A percentile compares a stretch with the other conserved stretches of the same genome.
phyloP scores from a whole-genome alignment of 2,329 filamentous ascomycete genomes.

The Metarhizium anisopliae region DNA sequence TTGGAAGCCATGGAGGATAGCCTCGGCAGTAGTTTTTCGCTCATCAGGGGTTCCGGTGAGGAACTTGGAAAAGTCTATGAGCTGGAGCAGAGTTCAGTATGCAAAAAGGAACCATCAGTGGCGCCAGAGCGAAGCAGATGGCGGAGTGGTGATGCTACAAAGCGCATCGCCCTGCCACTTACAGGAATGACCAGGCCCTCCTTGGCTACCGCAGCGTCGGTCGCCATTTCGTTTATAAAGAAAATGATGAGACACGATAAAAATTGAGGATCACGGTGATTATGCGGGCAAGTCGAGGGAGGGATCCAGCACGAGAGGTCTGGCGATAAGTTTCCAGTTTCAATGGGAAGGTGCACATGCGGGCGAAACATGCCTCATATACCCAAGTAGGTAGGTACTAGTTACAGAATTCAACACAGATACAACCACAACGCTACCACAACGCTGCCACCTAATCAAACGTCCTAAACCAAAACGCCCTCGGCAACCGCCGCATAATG shows the following conservation, averaged over 20 bases:
- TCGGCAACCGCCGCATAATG: neutral
- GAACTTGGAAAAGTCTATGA: slow-evolving; percentile 60
- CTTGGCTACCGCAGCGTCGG: slow-evolving; percentile 37
- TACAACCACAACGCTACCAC: too few relatives aligned
- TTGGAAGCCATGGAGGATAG: slow-evolving; percentile 73
- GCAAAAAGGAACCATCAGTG: neutral
- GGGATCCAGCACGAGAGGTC: neutral
- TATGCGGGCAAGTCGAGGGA: neutral
- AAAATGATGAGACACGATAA: neutral
- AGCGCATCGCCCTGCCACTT: slow-evolving; percentile 13
- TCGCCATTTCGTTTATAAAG: slow-evolving; percentile 13
- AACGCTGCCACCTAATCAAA: too few relatives aligned
- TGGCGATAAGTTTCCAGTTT: neutral
- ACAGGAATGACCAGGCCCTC: slow-evolving; percentile 48
- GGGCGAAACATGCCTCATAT: neutral
- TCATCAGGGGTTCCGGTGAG: slow-evolving; percentile 51
- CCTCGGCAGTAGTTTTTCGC: slow-evolving; percentile 56
- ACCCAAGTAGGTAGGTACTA: neutral
- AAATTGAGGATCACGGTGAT: neutral
- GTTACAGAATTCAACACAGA: too few relatives aligned
- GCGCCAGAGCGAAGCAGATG: neutral
- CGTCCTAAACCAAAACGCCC: neutral
- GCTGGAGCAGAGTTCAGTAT: slow-evolving; percentile 8
- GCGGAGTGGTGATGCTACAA: neutral
- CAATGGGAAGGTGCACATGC: too few relatives aligned